Conservation (phyloP, 352 stramenopile genomes). For the Phytophthora pinifolia region DNA sequence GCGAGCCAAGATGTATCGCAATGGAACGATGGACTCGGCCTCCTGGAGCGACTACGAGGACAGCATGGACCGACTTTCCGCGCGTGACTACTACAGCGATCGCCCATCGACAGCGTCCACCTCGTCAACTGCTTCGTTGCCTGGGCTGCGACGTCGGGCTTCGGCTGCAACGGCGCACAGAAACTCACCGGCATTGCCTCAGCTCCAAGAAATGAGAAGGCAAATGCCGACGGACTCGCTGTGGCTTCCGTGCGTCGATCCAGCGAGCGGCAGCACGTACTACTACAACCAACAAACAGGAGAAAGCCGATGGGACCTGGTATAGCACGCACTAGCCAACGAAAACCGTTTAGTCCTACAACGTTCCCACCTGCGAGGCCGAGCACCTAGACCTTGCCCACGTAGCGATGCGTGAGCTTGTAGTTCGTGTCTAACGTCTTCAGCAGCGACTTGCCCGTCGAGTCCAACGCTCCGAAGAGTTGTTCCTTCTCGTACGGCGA, state of each 20-base stretch:
- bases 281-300: slow-evolving; percentile 78
- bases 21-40: slow-evolving; percentile 34
- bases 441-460: slow-evolving; percentile 82
- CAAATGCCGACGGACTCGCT: slow-evolving; percentile 9
- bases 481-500: slow-evolving; percentile 86
- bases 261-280: slow-evolving; percentile 50
- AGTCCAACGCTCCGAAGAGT: slow-evolving; percentile 78
- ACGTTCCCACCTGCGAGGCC: slow-evolving; percentile 21
- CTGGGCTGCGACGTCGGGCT: slow-evolving; percentile 22
- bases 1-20: slow-evolving; percentile 25
- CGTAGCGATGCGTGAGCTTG: slow-evolving; percentile 87
- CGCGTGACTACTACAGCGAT: slow-evolving; percentile 33
- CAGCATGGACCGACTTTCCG: slow-evolving; percentile 20
- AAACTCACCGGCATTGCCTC: slow-evolving; percentile 6
- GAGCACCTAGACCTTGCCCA: slow-evolving; percentile 72
- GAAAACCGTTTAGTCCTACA: slow-evolving; percentile 32
- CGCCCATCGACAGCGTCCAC: slow-evolving; percentile 27
- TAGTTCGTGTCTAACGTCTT: slow-evolving; percentile 85
- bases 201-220: slow-evolving; percentile 10
- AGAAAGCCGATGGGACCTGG: slow-evolving; percentile 65
- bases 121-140: slow-evolving; percentile 29
- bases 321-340: slow-evolving; percentile 16
- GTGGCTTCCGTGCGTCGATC: slow-evolving; percentile 71
- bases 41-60: slow-evolving; percentile 35
- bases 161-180: slow-evolving; percentile 6